These are phyloP conservation scores for Bryum argenteum DNA, from an alignment of 225 moss, liverwort and hornwort species.

Conservation along the genomic window DNA sequence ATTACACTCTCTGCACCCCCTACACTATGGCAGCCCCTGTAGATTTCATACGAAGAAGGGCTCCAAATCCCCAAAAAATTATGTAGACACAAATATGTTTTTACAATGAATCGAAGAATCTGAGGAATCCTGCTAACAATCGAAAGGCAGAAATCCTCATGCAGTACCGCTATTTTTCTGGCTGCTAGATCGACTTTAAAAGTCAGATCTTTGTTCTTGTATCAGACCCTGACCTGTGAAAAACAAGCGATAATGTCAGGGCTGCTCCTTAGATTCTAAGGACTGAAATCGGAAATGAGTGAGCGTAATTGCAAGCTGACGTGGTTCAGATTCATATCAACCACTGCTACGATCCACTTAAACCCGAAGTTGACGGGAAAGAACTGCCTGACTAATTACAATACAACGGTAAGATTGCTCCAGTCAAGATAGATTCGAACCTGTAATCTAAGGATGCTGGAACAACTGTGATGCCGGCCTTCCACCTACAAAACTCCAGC, in stretches of 20 bases:
- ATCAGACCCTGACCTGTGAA: constrained; percentile 21
- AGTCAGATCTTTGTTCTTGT: constrained; percentile 11
- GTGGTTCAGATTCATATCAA: no score
- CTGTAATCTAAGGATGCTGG: constrained; percentile 31
- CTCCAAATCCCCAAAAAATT: constrained; percentile 21
- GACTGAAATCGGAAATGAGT: background rate
- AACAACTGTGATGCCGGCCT: constrained; percentile 21
- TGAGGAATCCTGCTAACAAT: constrained; percentile 3
- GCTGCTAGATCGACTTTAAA: constrained; percentile 6
- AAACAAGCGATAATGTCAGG: constrained; percentile 15
- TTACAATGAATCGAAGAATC: constrained; percentile 21
- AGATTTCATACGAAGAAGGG: background rate
- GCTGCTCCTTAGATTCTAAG: background rate
- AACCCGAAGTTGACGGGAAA: no score
- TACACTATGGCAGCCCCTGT: background rate
- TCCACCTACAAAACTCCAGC: constrained; percentile 39
- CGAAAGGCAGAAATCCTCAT: constrained; percentile 3
- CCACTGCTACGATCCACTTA: no score
- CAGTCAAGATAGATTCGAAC: constrained; percentile 25
- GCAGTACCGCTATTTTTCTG: background rate
- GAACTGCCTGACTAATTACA: background rate
- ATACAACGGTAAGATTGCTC: background rate
- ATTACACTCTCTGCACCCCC: background rate
- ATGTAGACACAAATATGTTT: constrained; percentile 20
- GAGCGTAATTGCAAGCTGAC: background rate